Evolutionary conservation across 1,284 basidiomycete genomes (phyloP), one percentile per base, ranked within the genome.

Genomic region (Puccinia brachypodii): DNA sequence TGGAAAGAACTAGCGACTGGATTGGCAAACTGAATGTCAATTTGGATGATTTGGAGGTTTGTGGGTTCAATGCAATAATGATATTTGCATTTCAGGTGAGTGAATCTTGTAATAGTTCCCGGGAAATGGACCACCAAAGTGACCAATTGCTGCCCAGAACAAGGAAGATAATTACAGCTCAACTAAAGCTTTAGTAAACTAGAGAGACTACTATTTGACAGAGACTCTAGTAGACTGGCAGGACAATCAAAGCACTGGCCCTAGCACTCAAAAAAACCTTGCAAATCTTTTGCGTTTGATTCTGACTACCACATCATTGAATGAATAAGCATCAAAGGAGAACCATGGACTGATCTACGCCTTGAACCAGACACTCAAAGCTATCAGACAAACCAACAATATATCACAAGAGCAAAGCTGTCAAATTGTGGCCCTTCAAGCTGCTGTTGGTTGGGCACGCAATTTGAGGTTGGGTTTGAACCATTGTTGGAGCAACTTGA

Each of bases 31-130:
- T 64, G 3, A 64, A 64, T 40, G 36, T 38, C n/a, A 64, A 64
- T 36, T 40, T 64, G 19, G 62, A 38, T 2, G 14, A 40, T 14
- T 64, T 64, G 62, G 62, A 33, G 6, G 36, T 64, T 64, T 19
- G 36, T 38, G 62, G 36, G 1, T 16, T 64, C 33, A 64, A 64
- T 40, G 33, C 36, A 33, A 64, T 64, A 36, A 40, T 40, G 6
- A 22, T 64, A 64, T 64, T 64, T 64, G 62, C 40, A 31, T 64
- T 64, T 64, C 33, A 64, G 36, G 62, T 40, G 36, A 64, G 62
- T 64, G 62, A 4, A 9, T 11, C 3, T 14, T 40, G 31, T 2
- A 22, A 2, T 14, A 33, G 4, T 38, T 38, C 62, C n/a, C n/a
- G 36, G 28, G 19, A 38, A 16, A n/a, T 13, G 40, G 62, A 64